Conservation (phyloP, 495 filamentous ascomycete species). For the Cairneyella variabilis region DNA sequence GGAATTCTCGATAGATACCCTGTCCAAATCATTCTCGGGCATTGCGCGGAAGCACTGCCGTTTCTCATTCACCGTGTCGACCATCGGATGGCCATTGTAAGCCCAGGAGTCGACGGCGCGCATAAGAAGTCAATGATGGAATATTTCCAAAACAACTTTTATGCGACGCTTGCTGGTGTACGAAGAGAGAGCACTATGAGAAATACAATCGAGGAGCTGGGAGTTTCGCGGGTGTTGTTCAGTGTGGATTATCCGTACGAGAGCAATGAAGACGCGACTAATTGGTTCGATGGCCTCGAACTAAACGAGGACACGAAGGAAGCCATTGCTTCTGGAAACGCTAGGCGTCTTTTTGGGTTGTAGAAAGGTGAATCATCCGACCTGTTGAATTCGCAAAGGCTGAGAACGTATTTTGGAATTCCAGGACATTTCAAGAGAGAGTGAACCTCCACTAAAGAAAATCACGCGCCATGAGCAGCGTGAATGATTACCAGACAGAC, state of each 20-base stretch:
- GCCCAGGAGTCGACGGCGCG: neutral
- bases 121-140: neutral
- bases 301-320: neutral
- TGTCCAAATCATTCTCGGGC: conserved; percentile 1
- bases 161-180: neutral
- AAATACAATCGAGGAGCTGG: neutral
- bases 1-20: conserved; percentile 1
- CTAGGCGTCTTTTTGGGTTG: too few species aligned
- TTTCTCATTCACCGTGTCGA: neutral
- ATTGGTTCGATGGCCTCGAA: conserved; percentile 1
- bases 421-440: too few species aligned
- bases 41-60: neutral
- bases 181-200: neutral
- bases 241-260: conserved; percentile 8
- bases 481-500: too few species aligned
- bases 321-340: neutral
- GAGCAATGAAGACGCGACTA: neutral
- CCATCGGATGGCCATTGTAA: neutral
- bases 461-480: too few species aligned
- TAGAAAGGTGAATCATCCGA: too few species aligned
- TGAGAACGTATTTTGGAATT: too few species aligned
- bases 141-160: conserved; percentile 1
- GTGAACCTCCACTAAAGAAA: too few species aligned
- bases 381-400: too few species aligned
- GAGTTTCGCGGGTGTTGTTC: neutral